phyloP scores from a whole-genome alignment of 2,329 filamentous ascomycete genomes.

The Aspergillus sp. region DNA sequence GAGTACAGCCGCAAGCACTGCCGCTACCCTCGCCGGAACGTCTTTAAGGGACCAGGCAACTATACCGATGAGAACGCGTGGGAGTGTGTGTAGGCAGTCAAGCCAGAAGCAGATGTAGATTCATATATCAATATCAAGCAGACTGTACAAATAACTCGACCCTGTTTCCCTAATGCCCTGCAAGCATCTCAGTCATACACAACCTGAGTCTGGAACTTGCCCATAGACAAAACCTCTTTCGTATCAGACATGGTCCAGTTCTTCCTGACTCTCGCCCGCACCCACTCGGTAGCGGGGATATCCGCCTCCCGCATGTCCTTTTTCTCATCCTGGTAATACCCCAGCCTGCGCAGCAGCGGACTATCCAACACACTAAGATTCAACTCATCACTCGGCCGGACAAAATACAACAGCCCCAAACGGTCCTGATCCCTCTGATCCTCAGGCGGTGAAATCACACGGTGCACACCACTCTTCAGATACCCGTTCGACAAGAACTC shows the following conservation, averaged over 20 bases:
- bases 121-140: neutral
- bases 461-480: slow-evolving; percentile 47
- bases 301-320: slow-evolving; percentile 11
- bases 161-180: too few relatives aligned
- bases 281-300: slow-evolving; percentile 17
- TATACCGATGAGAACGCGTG: slow-evolving; percentile 34
- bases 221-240: neutral
- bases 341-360: slow-evolving; percentile 31
- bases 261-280: slow-evolving; percentile 31
- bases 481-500: slow-evolving; percentile 49
- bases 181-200: neutral
- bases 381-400: slow-evolving; percentile 37
- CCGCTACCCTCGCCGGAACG: slow-evolving; percentile 34
- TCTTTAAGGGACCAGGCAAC: slow-evolving; percentile 29
- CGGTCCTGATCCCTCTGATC: slow-evolving; percentile 43
- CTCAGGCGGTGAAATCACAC: slow-evolving; percentile 44
- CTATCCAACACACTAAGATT: slow-evolving; percentile 29
- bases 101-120: neutral
- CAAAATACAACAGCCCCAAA: slow-evolving; percentile 42
- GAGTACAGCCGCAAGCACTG: slow-evolving; percentile 49
- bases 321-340: slow-evolving; percentile 15
- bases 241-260: slow-evolving; percentile 17
- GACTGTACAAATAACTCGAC: too few relatives aligned
- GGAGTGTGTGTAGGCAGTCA: slow-evolving; percentile 26
- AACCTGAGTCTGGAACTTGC: neutral